These are phyloP conservation scores for Claviceps spartinae DNA, from an alignment of 2,329 filamentous ascomycete species.

Conservation along the genomic window DNA sequence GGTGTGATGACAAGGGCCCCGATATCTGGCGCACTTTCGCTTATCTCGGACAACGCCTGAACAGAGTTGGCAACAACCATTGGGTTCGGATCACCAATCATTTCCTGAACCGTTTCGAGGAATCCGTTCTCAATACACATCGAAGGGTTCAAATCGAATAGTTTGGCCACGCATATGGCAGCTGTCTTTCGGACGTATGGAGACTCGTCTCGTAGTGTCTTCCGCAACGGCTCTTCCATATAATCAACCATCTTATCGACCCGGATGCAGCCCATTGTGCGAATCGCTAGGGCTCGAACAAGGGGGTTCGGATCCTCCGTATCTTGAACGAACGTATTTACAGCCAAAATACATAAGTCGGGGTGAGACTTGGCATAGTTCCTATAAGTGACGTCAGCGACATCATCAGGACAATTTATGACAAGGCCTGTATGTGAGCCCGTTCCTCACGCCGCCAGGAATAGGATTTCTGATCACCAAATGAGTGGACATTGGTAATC, in stretches of 20 bases:
- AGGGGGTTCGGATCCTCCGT: conserved; percentile 96
- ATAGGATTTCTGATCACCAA: background rate
- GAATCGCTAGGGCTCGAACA: conserved; percentile 84
- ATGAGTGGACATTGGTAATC: background rate
- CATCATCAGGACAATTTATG: background rate
- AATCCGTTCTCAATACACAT: conserved; percentile 98
- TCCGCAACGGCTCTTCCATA: conserved; percentile 94
- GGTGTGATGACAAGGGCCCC: conserved; percentile 72
- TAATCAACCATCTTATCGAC: conserved; percentile 99
- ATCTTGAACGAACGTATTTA: conserved; percentile 98
- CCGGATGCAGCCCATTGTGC: conserved; percentile 96
- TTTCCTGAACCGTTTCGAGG: conserved; percentile 79
- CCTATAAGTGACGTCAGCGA: conserved; percentile 34
- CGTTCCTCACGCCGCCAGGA: background rate
- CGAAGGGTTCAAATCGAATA: conserved; percentile 84
- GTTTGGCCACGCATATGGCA: conserved; percentile 92
- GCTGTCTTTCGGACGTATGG: conserved; percentile 98
- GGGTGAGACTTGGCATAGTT: conserved; percentile 99
- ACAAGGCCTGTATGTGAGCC: background rate
- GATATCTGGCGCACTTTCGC: conserved; percentile 81
- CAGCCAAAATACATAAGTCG: conserved; percentile 93
- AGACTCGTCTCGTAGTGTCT: conserved; percentile 92
- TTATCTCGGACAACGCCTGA: conserved; percentile 82
- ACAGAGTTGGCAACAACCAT: conserved; percentile 99
- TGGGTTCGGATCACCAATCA: conserved; percentile 94